These are phyloP conservation scores for Lodderomyces orthopsilosis DNA, from an alignment of 1,139 yeast genomes.

Conservation along the genomic window DNA sequence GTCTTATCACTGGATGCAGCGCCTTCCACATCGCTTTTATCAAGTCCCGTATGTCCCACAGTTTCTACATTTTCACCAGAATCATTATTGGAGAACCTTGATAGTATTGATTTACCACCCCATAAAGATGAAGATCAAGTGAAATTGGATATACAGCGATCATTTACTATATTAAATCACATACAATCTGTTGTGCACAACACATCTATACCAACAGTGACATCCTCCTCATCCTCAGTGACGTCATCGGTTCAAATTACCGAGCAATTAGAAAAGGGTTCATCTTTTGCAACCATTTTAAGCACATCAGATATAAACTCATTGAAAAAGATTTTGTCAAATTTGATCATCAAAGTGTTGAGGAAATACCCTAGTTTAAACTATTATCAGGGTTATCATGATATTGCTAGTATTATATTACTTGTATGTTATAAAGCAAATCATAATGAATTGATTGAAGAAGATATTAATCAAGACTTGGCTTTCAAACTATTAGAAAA, in stretches of 20 bases:
- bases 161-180: constrained; percentile 50
- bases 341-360: constrained; percentile 54
- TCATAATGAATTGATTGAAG: constrained; percentile 7
- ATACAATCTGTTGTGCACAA: constrained; percentile 22
- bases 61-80: constrained; percentile 11
- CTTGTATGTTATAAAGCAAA: constrained; percentile 40
- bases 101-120: constrained; percentile 31
- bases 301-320: constrained; percentile 32
- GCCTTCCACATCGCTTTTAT: constrained; percentile 10
- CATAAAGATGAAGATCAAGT: constrained; percentile 83
- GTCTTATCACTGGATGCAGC: neutral
- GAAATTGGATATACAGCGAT: constrained; percentile 68
- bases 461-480: constrained; percentile 28
- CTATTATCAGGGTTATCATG: constrained; percentile 94
- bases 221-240: neutral
- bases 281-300: constrained; percentile 33
- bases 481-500: constrained; percentile 53
- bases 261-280: constrained; percentile 12
- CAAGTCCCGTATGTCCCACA: constrained; percentile 4
- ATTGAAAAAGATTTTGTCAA: constrained; percentile 41
- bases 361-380: constrained; percentile 58
- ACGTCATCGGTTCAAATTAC: neutral
- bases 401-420: constrained; percentile 69
- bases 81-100: constrained; percentile 22
- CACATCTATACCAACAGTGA: constrained; percentile 5